Percentiles rank a stretch among this genome's conserved stretches.
These are phyloP conservation scores for Penicillium hesseltinei DNA, from an alignment of 2,329 filamentous ascomycete genomes.

Conservation along the genomic window DNA sequence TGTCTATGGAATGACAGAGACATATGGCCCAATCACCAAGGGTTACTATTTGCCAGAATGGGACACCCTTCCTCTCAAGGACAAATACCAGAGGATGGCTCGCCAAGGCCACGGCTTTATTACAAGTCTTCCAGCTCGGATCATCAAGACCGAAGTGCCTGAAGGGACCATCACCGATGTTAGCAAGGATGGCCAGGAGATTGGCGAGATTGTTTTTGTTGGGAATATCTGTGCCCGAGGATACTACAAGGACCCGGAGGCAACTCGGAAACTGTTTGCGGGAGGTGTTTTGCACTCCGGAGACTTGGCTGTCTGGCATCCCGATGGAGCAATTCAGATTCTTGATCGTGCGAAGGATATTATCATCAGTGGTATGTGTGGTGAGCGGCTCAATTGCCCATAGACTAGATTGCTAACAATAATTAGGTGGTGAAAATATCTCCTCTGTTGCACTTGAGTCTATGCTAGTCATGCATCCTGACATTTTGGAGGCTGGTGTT, in stretches of 20 bases:
- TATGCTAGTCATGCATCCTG: constrained; percentile 83
- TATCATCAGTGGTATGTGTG: constrained; percentile 77
- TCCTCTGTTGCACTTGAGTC: constrained; percentile 88
- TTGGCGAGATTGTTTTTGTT: constrained; percentile 79
- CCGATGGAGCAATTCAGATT: constrained; percentile 87
- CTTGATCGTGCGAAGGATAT: constrained; percentile 95
- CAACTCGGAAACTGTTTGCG: constrained; percentile 80
- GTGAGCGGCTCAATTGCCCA: no score
- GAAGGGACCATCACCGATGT: constrained; percentile 68
- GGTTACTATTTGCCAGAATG: constrained; percentile 84
- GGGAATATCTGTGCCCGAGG: constrained; percentile 91
- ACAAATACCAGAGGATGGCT: constrained; percentile 88
- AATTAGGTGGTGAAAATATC: constrained; percentile 87
- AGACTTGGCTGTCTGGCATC: constrained; percentile 89
- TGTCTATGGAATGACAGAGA: constrained; percentile 85
- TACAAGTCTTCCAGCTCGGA: constrained; percentile 73
- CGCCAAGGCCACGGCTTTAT: constrained; percentile 91
- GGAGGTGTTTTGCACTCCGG: constrained; percentile 87
- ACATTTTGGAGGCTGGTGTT: constrained; percentile 87
- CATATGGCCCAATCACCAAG: constrained; percentile 93
- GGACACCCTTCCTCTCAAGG: constrained; percentile 69
- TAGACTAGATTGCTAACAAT: not conserved
- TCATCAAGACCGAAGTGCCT: constrained; percentile 75
- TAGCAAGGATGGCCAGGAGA: constrained; percentile 67
- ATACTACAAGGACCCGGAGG: constrained; percentile 86